Evolutionary conservation across 805 yeast genomes (phyloP), one percentile per base, ranked within the genome.

Genomic region (Teunomyces panamensis): DNA sequence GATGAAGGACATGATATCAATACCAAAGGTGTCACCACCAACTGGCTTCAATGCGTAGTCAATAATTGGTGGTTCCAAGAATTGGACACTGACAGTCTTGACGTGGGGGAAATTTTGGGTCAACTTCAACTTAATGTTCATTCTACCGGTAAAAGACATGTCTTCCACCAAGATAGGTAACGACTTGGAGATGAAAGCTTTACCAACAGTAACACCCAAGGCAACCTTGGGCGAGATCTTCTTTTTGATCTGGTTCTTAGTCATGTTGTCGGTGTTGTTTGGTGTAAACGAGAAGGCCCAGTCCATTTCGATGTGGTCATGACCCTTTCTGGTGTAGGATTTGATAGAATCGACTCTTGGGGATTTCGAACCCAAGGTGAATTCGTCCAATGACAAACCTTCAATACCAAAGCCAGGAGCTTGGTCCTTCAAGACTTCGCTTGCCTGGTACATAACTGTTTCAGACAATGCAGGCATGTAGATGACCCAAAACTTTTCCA

Each of bases 371-470:
- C 96, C 96, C 50, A 87, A 65, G 2, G 91, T 87, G 61, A 87
- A 87, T 62, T 87, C 87, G 51, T 87, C 90, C 56, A 87, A 69
- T 5, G 86, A 73, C 44, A 87, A 62, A 5, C 83, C 84, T 49
- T 86, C 91, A 58, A 87, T 86, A 62, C 94, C 94, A 58, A 81
- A 83, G 26, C 95, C 95, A 10, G 95, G 92, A 4, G 86, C 89
- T 51, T 82, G 80, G 58, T 81, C 90, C 42, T 81, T 80, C 60
- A 87, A 67, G 13, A 78, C 73, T 20, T 80, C 83, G 57, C 85
- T 86, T n/a, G 89, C 86, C 57, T 78, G 79, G 43, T 77, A 78
- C 64, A 81, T 75, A 20, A 87, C 95, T 67, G 81, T 83, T 55
- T 85, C 89, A 5, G 90, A 83, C 44, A 87, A 71, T 0, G 87